Conservation (phyloP, 139 green algal species). For the Picochlorum costavermella region DNA sequence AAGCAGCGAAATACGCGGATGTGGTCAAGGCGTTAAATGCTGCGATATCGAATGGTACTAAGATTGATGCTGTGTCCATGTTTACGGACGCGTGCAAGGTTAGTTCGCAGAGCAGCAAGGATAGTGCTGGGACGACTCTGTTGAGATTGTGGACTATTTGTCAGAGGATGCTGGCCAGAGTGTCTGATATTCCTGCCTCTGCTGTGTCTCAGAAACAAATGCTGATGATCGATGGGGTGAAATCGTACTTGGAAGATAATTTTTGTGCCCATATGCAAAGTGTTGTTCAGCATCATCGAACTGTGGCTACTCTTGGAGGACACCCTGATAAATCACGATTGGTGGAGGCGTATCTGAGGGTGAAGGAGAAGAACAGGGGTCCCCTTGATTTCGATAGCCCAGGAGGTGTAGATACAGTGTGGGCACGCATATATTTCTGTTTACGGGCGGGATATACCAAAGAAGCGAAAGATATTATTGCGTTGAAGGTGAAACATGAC, state of each 20-base stretch:
- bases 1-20: constrained; percentile 57
- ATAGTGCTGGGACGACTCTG: constrained; percentile 33
- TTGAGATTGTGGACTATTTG: constrained; percentile 55
- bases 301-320: constrained; percentile 41
- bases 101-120: constrained; percentile 11
- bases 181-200: constrained; percentile 11
- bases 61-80: constrained; percentile 16
- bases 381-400: constrained; percentile 60
- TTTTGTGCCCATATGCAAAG: constrained; percentile 49
- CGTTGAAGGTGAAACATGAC: constrained; percentile 34
- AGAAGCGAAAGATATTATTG: constrained; percentile 43
- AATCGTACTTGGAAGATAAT: constrained; percentile 49
- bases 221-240: constrained; percentile 31
- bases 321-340: constrained; percentile 49
- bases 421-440: constrained; percentile 61
- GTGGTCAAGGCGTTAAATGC: constrained; percentile 37
- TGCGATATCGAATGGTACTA: constrained; percentile 17
- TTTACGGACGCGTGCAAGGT: constrained; percentile 33
- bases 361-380: constrained; percentile 46
- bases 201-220: constrained; percentile 9
- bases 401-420: constrained; percentile 66
- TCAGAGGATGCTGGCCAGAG: constrained; percentile 37
- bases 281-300: constrained; percentile 39
- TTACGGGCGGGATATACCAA: constrained; percentile 54
- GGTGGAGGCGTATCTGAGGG: constrained; percentile 50